Evolutionary conservation across 2,329 filamentous ascomycete genomes (phyloP).

Genomic region (Pestalotiopsis sp.): DNA sequence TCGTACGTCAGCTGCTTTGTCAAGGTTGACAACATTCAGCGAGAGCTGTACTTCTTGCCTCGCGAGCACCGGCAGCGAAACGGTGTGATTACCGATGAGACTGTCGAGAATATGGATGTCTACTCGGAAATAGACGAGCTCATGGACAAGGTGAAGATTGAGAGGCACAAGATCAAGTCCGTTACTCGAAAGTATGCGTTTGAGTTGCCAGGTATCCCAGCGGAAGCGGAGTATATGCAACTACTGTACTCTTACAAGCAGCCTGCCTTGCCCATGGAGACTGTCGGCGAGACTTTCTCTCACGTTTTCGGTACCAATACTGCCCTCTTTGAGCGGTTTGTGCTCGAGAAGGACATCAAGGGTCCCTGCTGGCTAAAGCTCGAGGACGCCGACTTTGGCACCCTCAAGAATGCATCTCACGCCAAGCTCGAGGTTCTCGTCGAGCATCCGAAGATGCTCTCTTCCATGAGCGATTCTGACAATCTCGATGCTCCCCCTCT

Average conservation of each 20-base stretch:
- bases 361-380: slow-evolving; percentile 97
- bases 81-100: slow-evolving; percentile 71
- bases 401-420: slow-evolving; percentile 90
- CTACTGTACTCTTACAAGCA: slow-evolving; percentile 94
- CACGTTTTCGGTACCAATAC: slow-evolving; percentile 94
- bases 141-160: slow-evolving; percentile 84
- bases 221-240: slow-evolving; percentile 89
- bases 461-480: slow-evolving; percentile 73
- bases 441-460: slow-evolving; percentile 74
- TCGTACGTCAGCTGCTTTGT: slow-evolving; percentile 88
- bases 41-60: slow-evolving; percentile 91
- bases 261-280: slow-evolving; percentile 67
- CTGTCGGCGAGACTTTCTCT: slow-evolving; percentile 85
- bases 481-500: slow-evolving; percentile 81
- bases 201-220: slow-evolving; percentile 82
- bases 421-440: slow-evolving; percentile 92
- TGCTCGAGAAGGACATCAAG: slow-evolving; percentile 99
- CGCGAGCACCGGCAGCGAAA: slow-evolving; percentile 59
- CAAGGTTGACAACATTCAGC: slow-evolving; percentile 90
- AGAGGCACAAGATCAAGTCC: slow-evolving; percentile 90
- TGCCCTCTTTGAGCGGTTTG: slow-evolving; percentile 94
- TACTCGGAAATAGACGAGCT: slow-evolving; percentile 85
- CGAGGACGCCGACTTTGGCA: slow-evolving; percentile 77
- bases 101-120: slow-evolving; percentile 84
- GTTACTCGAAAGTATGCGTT: slow-evolving; percentile 94